These are phyloP conservation scores for Stephanocyclus meneghinianus DNA, from an alignment of 352 stramenopile species.

Conservation along the genomic window DNA sequence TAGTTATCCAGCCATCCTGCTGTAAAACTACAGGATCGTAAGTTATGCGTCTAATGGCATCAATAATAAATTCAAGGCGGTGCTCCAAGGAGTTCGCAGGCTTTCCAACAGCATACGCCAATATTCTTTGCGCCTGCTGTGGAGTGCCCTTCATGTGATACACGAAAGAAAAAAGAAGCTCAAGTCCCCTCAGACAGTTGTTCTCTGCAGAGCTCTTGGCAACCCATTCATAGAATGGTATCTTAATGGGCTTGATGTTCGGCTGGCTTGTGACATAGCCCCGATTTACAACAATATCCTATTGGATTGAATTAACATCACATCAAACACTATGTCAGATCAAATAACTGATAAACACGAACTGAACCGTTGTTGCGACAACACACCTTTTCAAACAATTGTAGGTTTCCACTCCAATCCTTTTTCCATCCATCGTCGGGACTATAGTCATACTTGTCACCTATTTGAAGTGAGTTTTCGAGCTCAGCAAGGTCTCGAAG, in stretches of 20 bases:
- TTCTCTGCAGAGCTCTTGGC: slow-evolving; percentile 41
- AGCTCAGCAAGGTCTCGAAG: slow-evolving; percentile 37
- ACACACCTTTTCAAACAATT: slow-evolving; percentile 56
- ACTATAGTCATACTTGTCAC: slow-evolving; percentile 49
- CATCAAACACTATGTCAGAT: background rate
- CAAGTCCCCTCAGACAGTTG: slow-evolving; percentile 48
- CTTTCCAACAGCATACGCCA: slow-evolving; percentile 56
- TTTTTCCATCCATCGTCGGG: slow-evolving; percentile 68
- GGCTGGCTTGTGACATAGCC: slow-evolving; percentile 43
- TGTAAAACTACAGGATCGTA: slow-evolving; percentile 78
- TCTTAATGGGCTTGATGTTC: slow-evolving; percentile 51
- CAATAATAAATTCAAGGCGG: slow-evolving; percentile 55
- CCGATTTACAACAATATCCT: slow-evolving; percentile 62
- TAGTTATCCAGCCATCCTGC: slow-evolving; percentile 81
- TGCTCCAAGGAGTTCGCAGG: slow-evolving; percentile 45
- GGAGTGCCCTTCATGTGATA: slow-evolving; percentile 73
- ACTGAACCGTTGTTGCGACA: background rate
- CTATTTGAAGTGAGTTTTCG: slow-evolving; percentile 58
- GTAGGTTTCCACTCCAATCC: slow-evolving; percentile 80
- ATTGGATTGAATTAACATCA: background rate
- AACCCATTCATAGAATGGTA: slow-evolving; percentile 60
- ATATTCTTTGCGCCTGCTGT: slow-evolving; percentile 67
- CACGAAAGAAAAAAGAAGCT: slow-evolving; percentile 70
- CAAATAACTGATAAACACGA: background rate
- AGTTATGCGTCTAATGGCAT: slow-evolving; percentile 61